Evolutionary conservation across 2,329 filamentous ascomycete genomes (phyloP).

Genomic region (Cyclaneusma minus): DNA sequence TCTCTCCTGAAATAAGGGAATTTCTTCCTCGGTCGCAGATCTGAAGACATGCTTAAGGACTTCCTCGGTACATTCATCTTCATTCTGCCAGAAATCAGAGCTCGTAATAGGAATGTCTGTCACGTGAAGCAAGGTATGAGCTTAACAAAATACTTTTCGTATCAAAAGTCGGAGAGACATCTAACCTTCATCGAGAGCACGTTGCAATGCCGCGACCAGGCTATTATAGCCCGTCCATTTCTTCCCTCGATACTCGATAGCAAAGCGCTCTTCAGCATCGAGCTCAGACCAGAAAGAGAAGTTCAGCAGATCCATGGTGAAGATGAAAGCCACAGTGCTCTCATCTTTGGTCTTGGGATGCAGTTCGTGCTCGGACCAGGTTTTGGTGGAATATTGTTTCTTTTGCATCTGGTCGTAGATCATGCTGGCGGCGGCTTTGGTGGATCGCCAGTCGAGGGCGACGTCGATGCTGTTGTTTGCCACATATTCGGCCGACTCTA

Average conservation of each 20-base stretch:
- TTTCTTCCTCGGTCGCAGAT: constrained; percentile 71
- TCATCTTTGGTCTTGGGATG: constrained; percentile 77
- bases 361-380: constrained; percentile 78
- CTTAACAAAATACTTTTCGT: neutral
- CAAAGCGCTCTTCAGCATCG: constrained; percentile 54
- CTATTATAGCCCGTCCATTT: constrained; percentile 94
- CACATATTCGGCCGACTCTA: constrained; percentile 70
- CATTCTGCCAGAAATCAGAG: constrained; percentile 71
- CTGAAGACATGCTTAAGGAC: constrained; percentile 66
- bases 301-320: constrained; percentile 92
- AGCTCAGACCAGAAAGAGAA: constrained; percentile 89
- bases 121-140: constrained; percentile 8
- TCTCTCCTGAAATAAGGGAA: constrained; percentile 68
- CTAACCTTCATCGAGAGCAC: constrained; percentile 75
- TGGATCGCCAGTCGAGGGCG: constrained; percentile 67
- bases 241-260: constrained; percentile 65
- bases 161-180: constrained; percentile 7
- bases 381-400: constrained; percentile 68
- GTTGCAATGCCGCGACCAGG: constrained; percentile 70
- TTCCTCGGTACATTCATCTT: constrained; percentile 61
- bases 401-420: constrained; percentile 74
- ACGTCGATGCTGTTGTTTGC: constrained; percentile 91
- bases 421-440: constrained; percentile 63
- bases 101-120: constrained; percentile 76
- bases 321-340: constrained; percentile 76